phyloP scores from a whole-genome alignment of 164 flowering plant genomes.

The Magnolia changhungtana region DNA sequence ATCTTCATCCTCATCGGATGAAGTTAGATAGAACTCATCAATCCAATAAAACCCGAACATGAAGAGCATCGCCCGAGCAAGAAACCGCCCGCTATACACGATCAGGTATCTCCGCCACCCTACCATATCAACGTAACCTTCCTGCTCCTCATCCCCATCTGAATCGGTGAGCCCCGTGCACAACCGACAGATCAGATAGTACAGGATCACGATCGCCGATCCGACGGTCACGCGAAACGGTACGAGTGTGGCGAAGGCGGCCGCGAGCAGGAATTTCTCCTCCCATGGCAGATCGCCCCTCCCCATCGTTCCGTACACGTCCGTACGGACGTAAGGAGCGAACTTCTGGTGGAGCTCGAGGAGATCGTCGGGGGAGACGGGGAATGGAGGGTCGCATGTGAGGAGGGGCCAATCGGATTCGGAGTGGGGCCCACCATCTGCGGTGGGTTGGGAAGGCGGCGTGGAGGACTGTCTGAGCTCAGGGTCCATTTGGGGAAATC shows the following conservation, averaged over 20 bases:
- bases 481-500: too few species aligned
- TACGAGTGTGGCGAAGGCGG: neutral
- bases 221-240: neutral
- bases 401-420: too few species aligned
- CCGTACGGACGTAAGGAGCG: neutral
- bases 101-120: neutral
- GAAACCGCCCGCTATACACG: neutral
- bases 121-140: neutral
- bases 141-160: neutral
- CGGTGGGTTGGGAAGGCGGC: too few species aligned
- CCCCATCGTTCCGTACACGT: neutral
- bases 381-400: too few species aligned
- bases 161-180: neutral
- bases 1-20: neutral
- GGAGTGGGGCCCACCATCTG: too few species aligned
- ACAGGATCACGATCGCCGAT: neutral
- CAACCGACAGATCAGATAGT: neutral
- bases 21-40: neutral
- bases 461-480: too few species aligned
- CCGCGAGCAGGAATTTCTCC: neutral
- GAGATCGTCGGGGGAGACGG: neutral
- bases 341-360: neutral
- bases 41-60: neutral
- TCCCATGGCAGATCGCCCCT: neutral
- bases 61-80: neutral